These are phyloP conservation scores for Tolypocladium tropicale DNA, from an alignment of 2,329 filamentous ascomycete genomes.

Conservation along the genomic window DNA sequence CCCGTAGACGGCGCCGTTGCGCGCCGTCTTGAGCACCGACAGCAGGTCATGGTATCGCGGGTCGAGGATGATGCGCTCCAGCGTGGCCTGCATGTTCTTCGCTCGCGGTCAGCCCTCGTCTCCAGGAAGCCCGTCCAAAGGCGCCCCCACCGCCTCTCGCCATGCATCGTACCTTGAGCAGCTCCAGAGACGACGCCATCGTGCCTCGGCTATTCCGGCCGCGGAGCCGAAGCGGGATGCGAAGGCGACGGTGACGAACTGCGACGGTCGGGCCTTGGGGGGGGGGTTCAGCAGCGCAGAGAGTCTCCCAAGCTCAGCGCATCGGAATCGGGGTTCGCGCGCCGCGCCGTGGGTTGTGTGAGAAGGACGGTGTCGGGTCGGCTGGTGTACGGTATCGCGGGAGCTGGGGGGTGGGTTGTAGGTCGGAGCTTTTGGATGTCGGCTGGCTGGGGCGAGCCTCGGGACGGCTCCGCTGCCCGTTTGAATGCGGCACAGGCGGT, in stretches of 20 bases:
- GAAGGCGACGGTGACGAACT: background rate
- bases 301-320: background rate
- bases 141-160: background rate
- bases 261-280: background rate
- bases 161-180: constrained; percentile 12
- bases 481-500: background rate
- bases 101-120: background rate
- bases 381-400: background rate
- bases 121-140: no score
- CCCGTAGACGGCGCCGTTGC: constrained; percentile 95
- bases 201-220: constrained; percentile 5
- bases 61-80: constrained; percentile 72
- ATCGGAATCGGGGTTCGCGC: background rate
- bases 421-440: background rate
- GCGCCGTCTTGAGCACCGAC: constrained; percentile 79
- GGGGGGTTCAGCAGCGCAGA: background rate
- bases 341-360: background rate
- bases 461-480: background rate
- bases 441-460: background rate
- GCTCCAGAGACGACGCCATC: constrained; percentile 12
- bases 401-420: background rate
- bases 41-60: constrained; percentile 78
- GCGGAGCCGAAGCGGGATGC: background rate
- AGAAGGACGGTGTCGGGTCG: background rate
- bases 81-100: constrained; percentile 39